Evolutionary conservation across 192 early-diverging fungal genomes (phyloP), one percentile per base, ranked within the genome.

Genomic region (Linderina pennispora): DNA sequence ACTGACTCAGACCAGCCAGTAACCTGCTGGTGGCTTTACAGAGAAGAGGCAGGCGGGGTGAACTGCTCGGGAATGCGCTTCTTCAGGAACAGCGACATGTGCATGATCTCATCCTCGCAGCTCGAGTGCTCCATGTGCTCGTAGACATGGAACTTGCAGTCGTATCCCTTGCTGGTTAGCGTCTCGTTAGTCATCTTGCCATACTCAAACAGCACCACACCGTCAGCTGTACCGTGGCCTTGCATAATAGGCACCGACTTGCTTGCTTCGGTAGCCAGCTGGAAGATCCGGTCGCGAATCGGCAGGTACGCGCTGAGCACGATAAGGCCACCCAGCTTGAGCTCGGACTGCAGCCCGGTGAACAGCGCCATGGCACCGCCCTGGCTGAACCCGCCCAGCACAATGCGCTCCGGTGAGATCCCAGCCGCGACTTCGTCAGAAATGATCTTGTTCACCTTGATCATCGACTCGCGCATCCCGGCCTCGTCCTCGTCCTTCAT

Each of bases 381-480:
- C 64, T 98, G 96, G 17, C 91, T 94, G 50, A 98, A 98, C 0
- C 96, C 96, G 41, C 90, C 92, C 14, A 98, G 35, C 26, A 97
- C 82, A 36, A 98, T 98, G 14, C 90, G 78, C 28, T 82, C 65
- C 4, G 89, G 62, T 2, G 87, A 77, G 40, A 91, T 93, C 3
- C 89, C 84, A 16, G 71, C 38, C 14, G 86, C 82, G 4, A 98
- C 66, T 63, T 98, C 92, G 5, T 78, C 53, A 11, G 76, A 56
- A 14, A 95, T 77, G 17, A 86, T 54, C 35, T 65, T 45, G 48
- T 77, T 70, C 40, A 85, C 76, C 61, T 62, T 60, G 32, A 74
- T 32, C 23, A 85, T 72, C 8, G 86, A 79, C 5, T 55, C 49
- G 22, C 80, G 48, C 78, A 92, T 75, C 2, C 90, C 89, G 15